phyloP scores from a whole-genome alignment of 805 yeast species.

The Candida nanaspora region DNA sequence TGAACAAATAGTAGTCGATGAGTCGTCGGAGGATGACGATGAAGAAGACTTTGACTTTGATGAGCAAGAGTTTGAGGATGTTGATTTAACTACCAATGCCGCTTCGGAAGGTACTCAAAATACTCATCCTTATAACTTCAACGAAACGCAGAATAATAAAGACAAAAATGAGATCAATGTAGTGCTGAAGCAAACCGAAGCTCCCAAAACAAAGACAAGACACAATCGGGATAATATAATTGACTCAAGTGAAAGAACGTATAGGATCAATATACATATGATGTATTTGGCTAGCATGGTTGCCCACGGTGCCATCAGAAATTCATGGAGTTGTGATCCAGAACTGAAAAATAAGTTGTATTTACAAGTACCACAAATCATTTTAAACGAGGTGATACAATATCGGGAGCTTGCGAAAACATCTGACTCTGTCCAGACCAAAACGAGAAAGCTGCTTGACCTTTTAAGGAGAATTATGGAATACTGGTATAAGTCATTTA shows the following conservation, averaged over 20 bases:
- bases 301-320: constrained; percentile 61
- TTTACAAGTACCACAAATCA: constrained; percentile 38
- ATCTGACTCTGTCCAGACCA: constrained; percentile 26
- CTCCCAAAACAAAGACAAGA: constrained; percentile 13
- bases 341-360: constrained; percentile 33
- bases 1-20: neutral
- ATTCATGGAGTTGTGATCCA: constrained; percentile 62
- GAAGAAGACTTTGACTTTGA: constrained; percentile 26
- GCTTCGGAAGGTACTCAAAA: no score
- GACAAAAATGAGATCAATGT: neutral
- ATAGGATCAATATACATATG: constrained; percentile 52
- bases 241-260: constrained; percentile 48
- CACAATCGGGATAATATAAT: constrained; percentile 20
- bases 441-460: constrained; percentile 65
- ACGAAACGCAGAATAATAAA: neutral
- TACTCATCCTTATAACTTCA: constrained; percentile 13
- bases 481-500: constrained; percentile 41
- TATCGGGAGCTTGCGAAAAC: constrained; percentile 15
- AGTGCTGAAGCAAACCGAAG: constrained; percentile 25
- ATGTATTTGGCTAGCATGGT: constrained; percentile 51
- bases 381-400: constrained; percentile 36
- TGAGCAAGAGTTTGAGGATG: constrained; percentile 35
- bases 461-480: constrained; percentile 63
- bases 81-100: constrained; percentile 14
- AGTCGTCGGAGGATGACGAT: no score